Evolutionary conservation across 352 stramenopile species (phyloP).

Genomic region (Thalassiosira mediterranea): DNA sequence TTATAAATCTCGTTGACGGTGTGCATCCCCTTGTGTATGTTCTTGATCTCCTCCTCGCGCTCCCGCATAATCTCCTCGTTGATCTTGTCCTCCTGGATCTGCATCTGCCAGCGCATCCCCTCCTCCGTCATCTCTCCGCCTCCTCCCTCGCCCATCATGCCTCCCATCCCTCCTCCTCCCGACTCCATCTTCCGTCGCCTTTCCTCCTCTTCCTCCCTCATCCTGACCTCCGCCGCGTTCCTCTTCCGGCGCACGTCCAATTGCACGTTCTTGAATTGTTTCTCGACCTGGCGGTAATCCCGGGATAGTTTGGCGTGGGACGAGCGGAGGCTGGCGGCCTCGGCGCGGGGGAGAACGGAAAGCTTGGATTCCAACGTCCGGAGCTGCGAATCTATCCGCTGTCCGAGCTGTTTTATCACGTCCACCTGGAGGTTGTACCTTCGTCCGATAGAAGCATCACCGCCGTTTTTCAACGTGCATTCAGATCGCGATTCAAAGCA

Average conservation of each 20-base stretch:
- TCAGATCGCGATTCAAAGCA: background rate
- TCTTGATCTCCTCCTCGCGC: conserved; percentile 81
- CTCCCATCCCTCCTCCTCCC: background rate
- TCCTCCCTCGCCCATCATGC: background rate
- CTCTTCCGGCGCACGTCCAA: conserved; percentile 42
- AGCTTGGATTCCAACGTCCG: conserved; percentile 30
- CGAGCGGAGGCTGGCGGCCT: conserved; percentile 41
- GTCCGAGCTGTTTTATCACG: conserved; percentile 67
- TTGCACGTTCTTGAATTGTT: conserved; percentile 53
- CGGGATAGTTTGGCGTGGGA: conserved; percentile 71
- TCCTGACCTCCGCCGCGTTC: conserved; percentile 22
- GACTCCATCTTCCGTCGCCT: background rate
- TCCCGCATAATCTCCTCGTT: conserved; percentile 83
- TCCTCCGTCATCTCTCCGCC: conserved; percentile 29
- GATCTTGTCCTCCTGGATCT: conserved; percentile 78
- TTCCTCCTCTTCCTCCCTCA: conserved; percentile 16
- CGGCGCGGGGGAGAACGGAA: conserved; percentile 18
- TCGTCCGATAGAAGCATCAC: conserved; percentile 1
- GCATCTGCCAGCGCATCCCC: conserved; percentile 61
- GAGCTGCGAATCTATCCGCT: conserved; percentile 58
- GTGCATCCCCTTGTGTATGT: conserved; percentile 84
- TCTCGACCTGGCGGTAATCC: conserved; percentile 73
- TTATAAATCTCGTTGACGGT: conserved; percentile 86
- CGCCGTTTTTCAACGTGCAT: background rate
- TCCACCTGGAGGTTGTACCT: conserved; percentile 75